phyloP scores from a whole-genome alignment of 2,329 filamentous ascomycete genomes.

The Arthroderma sp. region DNA sequence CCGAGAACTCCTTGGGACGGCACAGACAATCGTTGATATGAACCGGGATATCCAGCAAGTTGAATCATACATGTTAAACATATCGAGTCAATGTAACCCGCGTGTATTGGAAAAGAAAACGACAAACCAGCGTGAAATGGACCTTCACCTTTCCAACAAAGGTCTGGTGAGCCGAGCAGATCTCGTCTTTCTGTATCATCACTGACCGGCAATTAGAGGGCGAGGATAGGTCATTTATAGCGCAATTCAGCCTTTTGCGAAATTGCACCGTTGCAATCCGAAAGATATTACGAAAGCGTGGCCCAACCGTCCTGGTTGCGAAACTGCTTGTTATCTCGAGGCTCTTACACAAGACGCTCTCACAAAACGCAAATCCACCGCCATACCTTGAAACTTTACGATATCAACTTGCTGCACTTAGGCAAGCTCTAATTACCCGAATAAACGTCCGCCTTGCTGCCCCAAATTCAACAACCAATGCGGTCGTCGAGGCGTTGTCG shows the following conservation, averaged over 20 bases:
- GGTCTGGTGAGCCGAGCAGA: slow-evolving; percentile 14
- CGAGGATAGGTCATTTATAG: slow-evolving; percentile 33
- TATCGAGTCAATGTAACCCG: slow-evolving; percentile 67
- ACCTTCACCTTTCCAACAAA: slow-evolving; percentile 21
- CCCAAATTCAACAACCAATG: slow-evolving; percentile 29
- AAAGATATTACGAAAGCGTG: slow-evolving; percentile 39
- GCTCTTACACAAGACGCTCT: slow-evolving; percentile 60
- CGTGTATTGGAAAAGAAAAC: slow-evolving; percentile 54
- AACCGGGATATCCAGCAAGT: slow-evolving; percentile 61
- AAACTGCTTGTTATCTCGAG: slow-evolving; percentile 66
- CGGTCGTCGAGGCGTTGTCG: slow-evolving; percentile 58
- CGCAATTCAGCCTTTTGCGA: slow-evolving; percentile 46
- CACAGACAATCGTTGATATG: slow-evolving; percentile 89
- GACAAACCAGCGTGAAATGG: slow-evolving; percentile 40
- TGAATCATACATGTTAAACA: slow-evolving; percentile 55
- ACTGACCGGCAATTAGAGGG: slow-evolving; percentile 17
- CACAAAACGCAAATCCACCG: slow-evolving; percentile 35
- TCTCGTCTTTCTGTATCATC: not conserved
- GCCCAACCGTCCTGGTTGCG: slow-evolving; percentile 43
- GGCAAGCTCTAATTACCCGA: slow-evolving; percentile 51
- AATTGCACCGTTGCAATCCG: slow-evolving; percentile 41
- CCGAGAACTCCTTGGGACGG: slow-evolving; percentile 78
- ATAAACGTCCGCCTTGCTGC: slow-evolving; percentile 44
- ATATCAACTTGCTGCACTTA: slow-evolving; percentile 49
- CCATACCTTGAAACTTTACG: slow-evolving; percentile 49